Percentiles rank a stretch among this genome's conserved stretches.
Conservation (phyloP, 495 filamentous ascomycete species). For the Darksidea phi region DNA sequence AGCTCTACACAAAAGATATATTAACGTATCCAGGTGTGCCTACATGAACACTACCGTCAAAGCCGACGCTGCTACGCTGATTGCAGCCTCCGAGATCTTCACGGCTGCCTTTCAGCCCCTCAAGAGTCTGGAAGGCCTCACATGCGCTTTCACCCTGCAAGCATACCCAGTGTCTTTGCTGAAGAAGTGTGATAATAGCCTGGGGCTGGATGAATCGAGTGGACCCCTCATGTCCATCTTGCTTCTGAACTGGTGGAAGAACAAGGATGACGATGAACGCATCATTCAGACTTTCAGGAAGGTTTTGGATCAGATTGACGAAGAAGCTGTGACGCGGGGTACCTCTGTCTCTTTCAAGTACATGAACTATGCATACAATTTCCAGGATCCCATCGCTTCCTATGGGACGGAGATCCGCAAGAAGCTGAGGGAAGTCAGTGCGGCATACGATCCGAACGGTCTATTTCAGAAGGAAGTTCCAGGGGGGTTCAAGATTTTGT, state of each 20-base stretch:
- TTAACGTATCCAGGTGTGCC: neutral
- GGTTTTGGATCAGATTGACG: conserved; percentile 1
- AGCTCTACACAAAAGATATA: too few species aligned
- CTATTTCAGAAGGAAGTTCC: conserved; percentile 40
- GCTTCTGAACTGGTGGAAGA: conserved; percentile 10
- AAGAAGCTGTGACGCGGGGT: neutral
- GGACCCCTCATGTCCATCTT: conserved; percentile 11
- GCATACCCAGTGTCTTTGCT: conserved; percentile 3
- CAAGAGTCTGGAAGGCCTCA: neutral
- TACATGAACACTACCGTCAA: conserved; percentile 10
- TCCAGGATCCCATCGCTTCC: conserved; percentile 43
- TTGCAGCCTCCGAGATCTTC: conserved; percentile 1
- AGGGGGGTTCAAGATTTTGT: conserved; percentile 43
- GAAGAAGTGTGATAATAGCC: conserved; percentile 2
- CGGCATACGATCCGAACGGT: conserved; percentile 38
- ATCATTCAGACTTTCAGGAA: conserved; percentile 1
- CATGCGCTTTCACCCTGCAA: conserved; percentile 12
- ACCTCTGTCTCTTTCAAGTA: conserved; percentile 40
- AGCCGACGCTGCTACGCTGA: conserved; percentile 6
- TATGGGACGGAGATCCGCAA: conserved; percentile 26
- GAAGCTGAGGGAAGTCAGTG: conserved; percentile 28
- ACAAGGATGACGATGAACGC: neutral
- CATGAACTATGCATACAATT: conserved; percentile 48
- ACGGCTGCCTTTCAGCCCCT: neutral
- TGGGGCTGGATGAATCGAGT: neutral